These are phyloP conservation scores for Agaricus blazei DNA, from an alignment of 768 basidiomycete genomes.

Conservation along the genomic window DNA sequence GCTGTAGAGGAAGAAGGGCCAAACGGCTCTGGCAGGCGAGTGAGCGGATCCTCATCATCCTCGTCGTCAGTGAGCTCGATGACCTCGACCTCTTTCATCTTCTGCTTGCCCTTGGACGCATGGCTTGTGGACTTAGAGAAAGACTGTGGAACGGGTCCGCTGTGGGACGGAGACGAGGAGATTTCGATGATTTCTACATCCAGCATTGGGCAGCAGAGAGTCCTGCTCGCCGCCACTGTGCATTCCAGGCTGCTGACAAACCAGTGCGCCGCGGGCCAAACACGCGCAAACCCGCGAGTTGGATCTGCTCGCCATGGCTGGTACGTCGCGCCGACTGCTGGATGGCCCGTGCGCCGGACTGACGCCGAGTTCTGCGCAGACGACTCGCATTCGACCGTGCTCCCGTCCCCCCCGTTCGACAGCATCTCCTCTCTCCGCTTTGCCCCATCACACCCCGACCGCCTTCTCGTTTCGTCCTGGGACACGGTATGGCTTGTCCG, in stretches of 20 bases:
- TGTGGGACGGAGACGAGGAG: neutral
- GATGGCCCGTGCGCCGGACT: neutral
- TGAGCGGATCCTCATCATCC: neutral
- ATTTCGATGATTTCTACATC: conserved; percentile 1
- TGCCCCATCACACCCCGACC: conserved; percentile 74
- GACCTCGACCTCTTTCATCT: conserved; percentile 4
- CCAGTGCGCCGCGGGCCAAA: neutral
- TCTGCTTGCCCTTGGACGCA: conserved; percentile 10
- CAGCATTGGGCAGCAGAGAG: neutral
- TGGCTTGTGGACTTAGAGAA: neutral
- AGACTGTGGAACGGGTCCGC: neutral
- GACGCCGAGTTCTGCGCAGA: neutral
- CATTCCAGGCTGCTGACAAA: neutral
- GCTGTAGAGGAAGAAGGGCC: too few relatives aligned
- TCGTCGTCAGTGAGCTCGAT: conserved; percentile 10
- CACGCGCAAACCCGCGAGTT: neutral
- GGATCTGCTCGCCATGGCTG: neutral
- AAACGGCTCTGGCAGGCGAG: too few relatives aligned
- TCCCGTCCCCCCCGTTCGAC: conserved; percentile 72
- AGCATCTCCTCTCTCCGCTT: conserved; percentile 78
- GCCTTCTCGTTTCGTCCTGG: conserved; percentile 86
- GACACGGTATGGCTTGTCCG: conserved; percentile 50
- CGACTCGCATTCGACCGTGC: conserved; percentile 11
- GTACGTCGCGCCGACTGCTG: neutral
- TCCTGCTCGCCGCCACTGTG: too few relatives aligned